Percentiles rank a stretch among this genome's conserved stretches.
Conservation (phyloP, 2,329 filamentous ascomycete genomes). For the Ceratocystis cubensis region DNA sequence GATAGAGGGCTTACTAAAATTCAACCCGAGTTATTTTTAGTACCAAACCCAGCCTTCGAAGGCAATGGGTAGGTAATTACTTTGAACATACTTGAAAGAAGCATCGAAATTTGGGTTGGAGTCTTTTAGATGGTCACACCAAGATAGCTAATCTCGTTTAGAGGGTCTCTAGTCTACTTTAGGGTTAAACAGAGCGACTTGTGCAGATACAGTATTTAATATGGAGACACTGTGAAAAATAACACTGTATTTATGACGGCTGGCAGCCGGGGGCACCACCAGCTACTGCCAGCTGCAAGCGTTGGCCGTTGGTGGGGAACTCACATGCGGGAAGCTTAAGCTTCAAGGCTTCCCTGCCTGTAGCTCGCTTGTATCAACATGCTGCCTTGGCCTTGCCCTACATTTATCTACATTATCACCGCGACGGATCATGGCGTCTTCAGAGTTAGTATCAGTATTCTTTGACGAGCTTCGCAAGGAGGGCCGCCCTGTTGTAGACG, state of each 20-base stretch:
- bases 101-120: neutral
- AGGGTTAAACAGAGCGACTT: neutral
- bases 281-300: neutral
- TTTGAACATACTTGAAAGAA: neutral
- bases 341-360: neutral
- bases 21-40: neutral
- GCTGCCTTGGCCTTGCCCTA: neutral
- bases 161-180: neutral
- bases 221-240: too few relatives aligned
- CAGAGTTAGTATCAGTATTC: conserved; percentile 25
- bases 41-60: neutral
- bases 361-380: neutral
- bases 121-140: neutral
- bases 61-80: neutral
- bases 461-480: conserved; percentile 37
- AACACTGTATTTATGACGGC: neutral
- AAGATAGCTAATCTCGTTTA: neutral
- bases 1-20: too few relatives aligned
- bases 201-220: neutral
- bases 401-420: neutral
- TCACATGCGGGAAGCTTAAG: neutral
- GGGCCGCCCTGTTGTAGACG: conserved; percentile 37
- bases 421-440: neutral
- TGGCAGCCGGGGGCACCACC: neutral
- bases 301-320: neutral